These are phyloP conservation scores for Fennellomyces sp. DNA, from an alignment of 371 early-diverging fungal species.

Conservation along the genomic window DNA sequence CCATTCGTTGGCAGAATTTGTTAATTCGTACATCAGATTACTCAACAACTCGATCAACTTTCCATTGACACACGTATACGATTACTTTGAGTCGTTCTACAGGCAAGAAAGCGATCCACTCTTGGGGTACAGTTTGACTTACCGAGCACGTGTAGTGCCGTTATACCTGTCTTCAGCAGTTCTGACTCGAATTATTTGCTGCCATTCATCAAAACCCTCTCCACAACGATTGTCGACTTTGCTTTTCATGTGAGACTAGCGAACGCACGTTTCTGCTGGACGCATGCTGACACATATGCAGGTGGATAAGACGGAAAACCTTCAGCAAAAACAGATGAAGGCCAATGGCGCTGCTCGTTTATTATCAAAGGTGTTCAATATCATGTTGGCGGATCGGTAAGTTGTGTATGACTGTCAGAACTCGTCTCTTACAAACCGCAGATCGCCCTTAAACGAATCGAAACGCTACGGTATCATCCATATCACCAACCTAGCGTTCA, in stretches of 20 bases:
- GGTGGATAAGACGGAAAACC: slow-evolving; percentile 10
- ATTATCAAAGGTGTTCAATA: slow-evolving; percentile 24
- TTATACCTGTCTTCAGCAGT: slow-evolving; percentile 21
- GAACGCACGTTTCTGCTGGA: neutral
- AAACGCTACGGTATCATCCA: slow-evolving; percentile 44
- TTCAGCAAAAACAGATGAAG: slow-evolving; percentile 15
- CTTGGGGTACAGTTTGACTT: no score
- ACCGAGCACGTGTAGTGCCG: no score
- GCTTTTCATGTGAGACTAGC: slow-evolving; percentile 16
- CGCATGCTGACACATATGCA: neutral
- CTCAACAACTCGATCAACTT: neutral
- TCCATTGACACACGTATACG: neutral
- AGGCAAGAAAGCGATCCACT: no score
- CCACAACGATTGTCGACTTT: slow-evolving; percentile 14
- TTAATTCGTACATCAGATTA: neutral
- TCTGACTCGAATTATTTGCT: slow-evolving; percentile 13
- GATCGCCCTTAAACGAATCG: slow-evolving; percentile 2
- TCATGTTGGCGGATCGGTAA: slow-evolving; percentile 29
- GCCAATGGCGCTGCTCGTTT: slow-evolving; percentile 21
- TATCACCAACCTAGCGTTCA: slow-evolving; percentile 58
- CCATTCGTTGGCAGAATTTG: neutral
- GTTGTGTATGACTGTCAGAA: neutral
- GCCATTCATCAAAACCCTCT: slow-evolving; percentile 15
- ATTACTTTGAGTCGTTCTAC: neutral
- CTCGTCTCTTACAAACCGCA: neutral